Conservation (phyloP, 1,284 basidiomycete genomes). For the Peniophora sp. region DNA sequence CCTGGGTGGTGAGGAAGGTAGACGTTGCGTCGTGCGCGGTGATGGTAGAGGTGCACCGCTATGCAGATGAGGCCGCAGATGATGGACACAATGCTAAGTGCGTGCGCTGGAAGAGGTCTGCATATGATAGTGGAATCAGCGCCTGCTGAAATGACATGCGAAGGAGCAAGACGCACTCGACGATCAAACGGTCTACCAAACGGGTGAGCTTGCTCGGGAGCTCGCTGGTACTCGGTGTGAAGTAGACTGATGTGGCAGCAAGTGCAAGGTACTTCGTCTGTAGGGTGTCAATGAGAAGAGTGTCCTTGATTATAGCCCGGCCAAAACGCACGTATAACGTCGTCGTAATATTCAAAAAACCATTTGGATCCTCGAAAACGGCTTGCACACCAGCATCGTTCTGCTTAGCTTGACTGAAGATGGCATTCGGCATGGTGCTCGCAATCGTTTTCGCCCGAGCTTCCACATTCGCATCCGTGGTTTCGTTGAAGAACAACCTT, state of each 20-base stretch:
- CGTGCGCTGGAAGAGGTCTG: conserved; percentile 25
- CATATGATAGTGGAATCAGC: conserved; percentile 1
- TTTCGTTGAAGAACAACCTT: conserved; percentile 33
- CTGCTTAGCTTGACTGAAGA: conserved; percentile 40
- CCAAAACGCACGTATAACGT: conserved; percentile 39
- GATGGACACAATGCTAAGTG: conserved; percentile 14
- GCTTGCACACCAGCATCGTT: conserved; percentile 27
- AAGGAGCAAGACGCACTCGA: conserved; percentile 45
- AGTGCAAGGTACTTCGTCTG: conserved; percentile 48
- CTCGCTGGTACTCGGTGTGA: conserved; percentile 28
- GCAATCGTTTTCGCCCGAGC: conserved; percentile 39
- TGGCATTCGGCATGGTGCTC: conserved; percentile 45
- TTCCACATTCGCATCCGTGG: conserved; percentile 32
- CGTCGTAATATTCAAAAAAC: conserved; percentile 42
- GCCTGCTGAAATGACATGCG: background rate
- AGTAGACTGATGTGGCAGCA: conserved; percentile 48
- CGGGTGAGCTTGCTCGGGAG: conserved; percentile 30
- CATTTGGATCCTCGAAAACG: conserved; percentile 37
- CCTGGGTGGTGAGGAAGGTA: conserved; percentile 50
- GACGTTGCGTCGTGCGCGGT: conserved; percentile 37
- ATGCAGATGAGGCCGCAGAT: conserved; percentile 41
- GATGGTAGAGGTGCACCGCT: conserved; percentile 37
- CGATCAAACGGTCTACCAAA: conserved; percentile 37
- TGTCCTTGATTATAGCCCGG: background rate
- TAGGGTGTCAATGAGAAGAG: conserved; percentile 1